Base-by-base conservation (phyloP, 331 rosid genomes). In the Malus hybrid region DNA sequence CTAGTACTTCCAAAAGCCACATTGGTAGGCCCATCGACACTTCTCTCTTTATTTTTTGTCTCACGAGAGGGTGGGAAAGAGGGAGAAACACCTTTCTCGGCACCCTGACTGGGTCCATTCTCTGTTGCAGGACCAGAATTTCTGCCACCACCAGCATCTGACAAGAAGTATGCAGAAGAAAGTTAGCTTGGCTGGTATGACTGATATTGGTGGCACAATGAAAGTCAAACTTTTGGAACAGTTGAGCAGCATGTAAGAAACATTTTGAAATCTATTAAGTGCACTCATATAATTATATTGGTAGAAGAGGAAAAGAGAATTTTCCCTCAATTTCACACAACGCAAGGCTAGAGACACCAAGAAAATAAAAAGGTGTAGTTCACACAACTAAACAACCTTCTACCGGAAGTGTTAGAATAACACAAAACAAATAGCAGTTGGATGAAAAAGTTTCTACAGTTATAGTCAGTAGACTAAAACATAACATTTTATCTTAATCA, bases 91-190 rank as follows among this genome's bases (percentile, higher is more conserved):
- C 76, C 82, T 86, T 90, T 95, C 87, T 88, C 97, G 50, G 77
- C 78, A 48, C 76, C 82, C 86, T 82, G 93, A 81, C 72, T 86
- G 67, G 80, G 55, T 72, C 97, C 97, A 84, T 81, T 86, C 79
- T 87, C 93, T 72, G 84, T 90, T 61, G 87, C 92, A 65, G 85
- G 72, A 74, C 84, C 89, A 75, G 88, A 71, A 76, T 67, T 85
- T 85, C 91, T 90, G 83, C 93, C 85, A 69, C 89, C 86, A 55
- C 80, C 88, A 79, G 89, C 80, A 85, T 92, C 99, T 94, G 86
- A 73, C 62, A 80, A 66, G 73, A 85, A 65, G 71, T 46, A 80
- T 67, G 83, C 42, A 77, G 59, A 65, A 79, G 67, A 79, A 36
- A 64, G 48, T 65, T 71, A 60, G 74, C 65, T 72, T 74, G 80